Evolutionary conservation across 2,329 filamentous ascomycete genomes (phyloP).

Genomic region (Camillea tinctor): DNA sequence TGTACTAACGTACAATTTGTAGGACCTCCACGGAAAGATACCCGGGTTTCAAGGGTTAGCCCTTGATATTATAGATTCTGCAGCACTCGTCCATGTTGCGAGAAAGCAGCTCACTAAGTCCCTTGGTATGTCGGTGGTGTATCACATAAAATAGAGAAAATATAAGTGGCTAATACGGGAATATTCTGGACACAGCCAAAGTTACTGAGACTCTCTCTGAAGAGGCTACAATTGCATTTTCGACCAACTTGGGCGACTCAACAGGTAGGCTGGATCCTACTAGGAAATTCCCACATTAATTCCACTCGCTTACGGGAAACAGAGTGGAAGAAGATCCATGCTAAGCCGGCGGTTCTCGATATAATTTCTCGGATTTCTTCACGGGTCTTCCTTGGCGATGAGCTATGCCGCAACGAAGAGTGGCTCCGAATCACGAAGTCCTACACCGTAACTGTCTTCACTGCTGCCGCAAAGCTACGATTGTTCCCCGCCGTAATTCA

Average conservation of each 20-base stretch:
- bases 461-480: conserved; percentile 34
- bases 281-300: too few species aligned
- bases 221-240: too few species aligned
- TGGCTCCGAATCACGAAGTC: conserved; percentile 42
- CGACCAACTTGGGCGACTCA: too few species aligned
- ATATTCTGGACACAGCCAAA: neutral
- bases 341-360: conserved; percentile 33
- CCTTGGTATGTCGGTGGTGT: neutral
- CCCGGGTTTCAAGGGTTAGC: conserved; percentile 9
- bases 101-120: conserved; percentile 13
- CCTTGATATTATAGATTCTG: conserved; percentile 5
- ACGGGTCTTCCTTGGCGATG: conserved; percentile 44
- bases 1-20: neutral
- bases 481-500: conserved; percentile 38
- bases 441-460: conserved; percentile 37
- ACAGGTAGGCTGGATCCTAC: too few species aligned
- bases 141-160: neutral
- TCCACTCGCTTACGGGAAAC: neutral
- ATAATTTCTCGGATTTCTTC: conserved; percentile 46
- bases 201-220: too few species aligned
- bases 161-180: neutral
- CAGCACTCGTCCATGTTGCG: conserved; percentile 9
- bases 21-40: conserved; percentile 15
- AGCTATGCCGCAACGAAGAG: conserved; percentile 41
- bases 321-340: conserved; percentile 40